phyloP scores from a whole-genome alignment of 495 filamentous ascomycete genomes.

The Articulospora tetracladia region DNA sequence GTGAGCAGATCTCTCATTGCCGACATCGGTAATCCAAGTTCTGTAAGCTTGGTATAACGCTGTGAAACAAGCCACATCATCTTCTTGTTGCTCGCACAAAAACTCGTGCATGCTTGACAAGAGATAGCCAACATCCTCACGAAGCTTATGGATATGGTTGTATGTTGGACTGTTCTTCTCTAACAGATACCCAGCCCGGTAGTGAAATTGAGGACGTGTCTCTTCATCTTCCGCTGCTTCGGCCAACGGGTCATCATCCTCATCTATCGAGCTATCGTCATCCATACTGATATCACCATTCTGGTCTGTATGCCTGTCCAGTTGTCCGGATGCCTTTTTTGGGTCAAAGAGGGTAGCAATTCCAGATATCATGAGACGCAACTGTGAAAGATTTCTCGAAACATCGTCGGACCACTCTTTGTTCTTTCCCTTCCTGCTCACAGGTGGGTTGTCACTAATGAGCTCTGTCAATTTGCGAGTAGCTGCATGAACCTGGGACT shows the following conservation, averaged over 20 bases:
- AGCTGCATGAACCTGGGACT: slow-evolving; percentile 64
- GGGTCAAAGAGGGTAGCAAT: slow-evolving; percentile 86
- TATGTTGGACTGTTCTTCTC: slow-evolving; percentile 58
- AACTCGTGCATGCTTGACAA: slow-evolving; percentile 83
- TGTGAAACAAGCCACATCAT: slow-evolving; percentile 94
- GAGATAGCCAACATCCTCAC: slow-evolving; percentile 72
- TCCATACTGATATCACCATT: slow-evolving; percentile 40
- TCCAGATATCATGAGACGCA: slow-evolving; percentile 82
- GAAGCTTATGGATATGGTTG: slow-evolving; percentile 69
- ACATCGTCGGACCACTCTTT: slow-evolving; percentile 99
- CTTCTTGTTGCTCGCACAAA: slow-evolving; percentile 78
- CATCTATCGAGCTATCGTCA: slow-evolving; percentile 32
- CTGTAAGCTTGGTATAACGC: slow-evolving; percentile 87
- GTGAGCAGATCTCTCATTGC: slow-evolving; percentile 92
- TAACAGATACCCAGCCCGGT: slow-evolving; percentile 82
- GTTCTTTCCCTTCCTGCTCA: slow-evolving; percentile 89
- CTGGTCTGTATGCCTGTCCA: slow-evolving; percentile 28
- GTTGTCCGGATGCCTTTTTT: slow-evolving; percentile 55
- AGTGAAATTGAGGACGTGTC: slow-evolving; percentile 74
- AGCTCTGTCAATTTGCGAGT: slow-evolving; percentile 61
- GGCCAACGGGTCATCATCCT: slow-evolving; percentile 58
- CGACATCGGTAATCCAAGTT: slow-evolving; percentile 97
- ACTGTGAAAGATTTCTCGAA: slow-evolving; percentile 78
- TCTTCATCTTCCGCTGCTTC: slow-evolving; percentile 79
- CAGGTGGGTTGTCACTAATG: slow-evolving; percentile 73